Evolutionary conservation across 805 yeast species (phyloP).

Genomic region (Wilhelminamyces savonicus): DNA sequence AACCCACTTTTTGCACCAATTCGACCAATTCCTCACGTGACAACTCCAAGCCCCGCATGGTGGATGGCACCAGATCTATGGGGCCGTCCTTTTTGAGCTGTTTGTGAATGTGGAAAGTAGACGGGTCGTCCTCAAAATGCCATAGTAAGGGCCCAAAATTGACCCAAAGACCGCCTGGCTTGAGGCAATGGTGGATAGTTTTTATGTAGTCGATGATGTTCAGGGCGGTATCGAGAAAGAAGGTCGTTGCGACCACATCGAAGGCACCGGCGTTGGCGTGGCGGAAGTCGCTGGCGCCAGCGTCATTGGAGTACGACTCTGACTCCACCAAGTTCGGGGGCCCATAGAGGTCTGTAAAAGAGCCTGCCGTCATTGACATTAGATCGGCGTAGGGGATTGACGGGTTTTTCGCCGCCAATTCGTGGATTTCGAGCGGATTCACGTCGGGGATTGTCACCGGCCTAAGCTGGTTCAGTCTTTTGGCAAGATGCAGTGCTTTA

Average conservation of each 20-base stretch:
- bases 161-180: constrained; percentile 47
- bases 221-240: constrained; percentile 59
- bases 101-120: constrained; percentile 12
- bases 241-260: constrained; percentile 48
- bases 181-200: constrained; percentile 41
- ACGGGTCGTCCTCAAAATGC: constrained; percentile 58
- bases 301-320: constrained; percentile 31
- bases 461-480: constrained; percentile 42
- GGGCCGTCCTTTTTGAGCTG: constrained; percentile 14
- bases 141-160: constrained; percentile 66
- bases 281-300: constrained; percentile 37
- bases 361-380: constrained; percentile 71
- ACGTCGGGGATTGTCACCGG: constrained; percentile 50
- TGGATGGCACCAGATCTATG: constrained; percentile 21
- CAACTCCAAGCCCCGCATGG: constrained; percentile 53
- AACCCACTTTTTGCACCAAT: constrained; percentile 44
- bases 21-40: constrained; percentile 47
- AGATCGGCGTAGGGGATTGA: constrained; percentile 39
- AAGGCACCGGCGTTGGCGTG: constrained; percentile 28
- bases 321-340: constrained; percentile 32
- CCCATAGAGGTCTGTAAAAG: constrained; percentile 63
- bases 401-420: constrained; percentile 27
- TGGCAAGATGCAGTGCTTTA: constrained; percentile 39
- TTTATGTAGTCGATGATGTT: constrained; percentile 53
- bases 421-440: constrained; percentile 32